Evolutionary conservation across 805 yeast genomes (phyloP).

Genomic region (Starmerella davenportii): DNA sequence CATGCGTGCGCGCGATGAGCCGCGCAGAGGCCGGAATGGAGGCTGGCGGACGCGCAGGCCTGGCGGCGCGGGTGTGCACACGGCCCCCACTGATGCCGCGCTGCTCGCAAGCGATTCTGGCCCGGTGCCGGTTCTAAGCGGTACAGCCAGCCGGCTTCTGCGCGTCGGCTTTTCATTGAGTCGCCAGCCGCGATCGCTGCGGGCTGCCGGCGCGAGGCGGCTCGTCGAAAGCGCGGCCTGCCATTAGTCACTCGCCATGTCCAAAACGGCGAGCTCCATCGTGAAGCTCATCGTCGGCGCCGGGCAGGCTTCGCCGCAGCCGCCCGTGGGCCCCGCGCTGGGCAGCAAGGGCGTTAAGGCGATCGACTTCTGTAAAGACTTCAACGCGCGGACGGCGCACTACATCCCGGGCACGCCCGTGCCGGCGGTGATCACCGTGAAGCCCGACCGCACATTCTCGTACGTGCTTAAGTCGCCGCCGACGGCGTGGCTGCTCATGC

Average conservation of each 20-base stretch:
- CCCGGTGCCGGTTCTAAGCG: too few species aligned
- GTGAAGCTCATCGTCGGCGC: slow-evolving; percentile 90
- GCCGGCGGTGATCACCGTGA: slow-evolving; percentile 68
- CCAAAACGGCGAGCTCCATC: slow-evolving; percentile 36
- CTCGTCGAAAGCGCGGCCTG: too few species aligned
- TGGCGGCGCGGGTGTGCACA: too few species aligned
- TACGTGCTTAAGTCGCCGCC: slow-evolving; percentile 86
- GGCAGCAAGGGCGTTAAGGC: slow-evolving; percentile 98
- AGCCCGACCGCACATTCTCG: slow-evolving; percentile 78
- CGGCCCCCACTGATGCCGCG: too few species aligned
- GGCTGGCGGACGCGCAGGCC: too few species aligned
- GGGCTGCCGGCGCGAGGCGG: too few species aligned
- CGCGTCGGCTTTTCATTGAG: too few species aligned
- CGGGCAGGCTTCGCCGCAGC: slow-evolving; percentile 95
- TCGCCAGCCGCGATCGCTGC: too few species aligned
- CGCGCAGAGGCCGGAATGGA: too few species aligned
- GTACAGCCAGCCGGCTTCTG: too few species aligned
- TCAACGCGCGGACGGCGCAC: slow-evolving; percentile 88
- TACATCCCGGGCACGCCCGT: slow-evolving; percentile 75
- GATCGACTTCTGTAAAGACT: slow-evolving; percentile 94
- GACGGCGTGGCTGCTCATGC: slow-evolving; percentile 65
- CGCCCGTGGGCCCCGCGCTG: slow-evolving; percentile 97
- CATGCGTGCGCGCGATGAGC: too few species aligned
- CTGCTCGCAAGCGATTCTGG: too few species aligned
- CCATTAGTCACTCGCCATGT: slow-evolving; percentile 24